Base-by-base conservation (phyloP, 179 eudicot genomes). In the Corrigiola litoralis region DNA sequence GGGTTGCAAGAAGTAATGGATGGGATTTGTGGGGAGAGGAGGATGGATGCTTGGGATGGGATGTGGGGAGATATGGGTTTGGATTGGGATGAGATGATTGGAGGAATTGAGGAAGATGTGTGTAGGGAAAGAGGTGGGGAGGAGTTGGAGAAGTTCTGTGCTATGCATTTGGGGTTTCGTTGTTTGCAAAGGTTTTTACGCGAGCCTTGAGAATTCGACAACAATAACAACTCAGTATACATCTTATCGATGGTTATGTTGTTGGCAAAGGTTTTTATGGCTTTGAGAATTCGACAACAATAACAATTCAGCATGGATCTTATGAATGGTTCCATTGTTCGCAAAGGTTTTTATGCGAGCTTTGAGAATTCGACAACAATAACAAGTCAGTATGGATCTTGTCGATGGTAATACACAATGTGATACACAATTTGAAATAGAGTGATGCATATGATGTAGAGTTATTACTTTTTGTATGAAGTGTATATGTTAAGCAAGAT, bases 1-100 rank as follows among this genome's bases (percentile, higher is more conserved):
- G 96, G 84, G 70, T 62, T 91, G 66, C 97, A 91, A 66, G 97
- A 91, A 80, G 79, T 91, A 3, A 65, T 88, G 72, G 97, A 91
- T 65, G 84, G 81, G 20, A 82, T 90, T 5, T 73, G 83, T 42
- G 58, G 53, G 14, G 65, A 46, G 23, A 56, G 57, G 29, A 29
- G 34, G 58, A 70, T 72, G 64, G 83, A 78, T 16, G 80, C 79
- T 0, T 85, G 87, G 81, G 87, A 77, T 63, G 81, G 77, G 42
- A 69, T 57, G 18, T 33, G 84, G 77, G 61, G 72, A 10, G 54
- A 49, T 20, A 23, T 24, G 54, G 54, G 54, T 23, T 24, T 38
- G 67, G 79, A 74, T n/a, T 88, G 90, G 96, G 92, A 90, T 67
- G 88, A 82, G n/a, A 80, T 65, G n/a, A 37, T 90, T 12, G 82